Base-by-base conservation (phyloP, 2,329 filamentous ascomycete genomes). In the Pyrenophora graminea region DNA sequence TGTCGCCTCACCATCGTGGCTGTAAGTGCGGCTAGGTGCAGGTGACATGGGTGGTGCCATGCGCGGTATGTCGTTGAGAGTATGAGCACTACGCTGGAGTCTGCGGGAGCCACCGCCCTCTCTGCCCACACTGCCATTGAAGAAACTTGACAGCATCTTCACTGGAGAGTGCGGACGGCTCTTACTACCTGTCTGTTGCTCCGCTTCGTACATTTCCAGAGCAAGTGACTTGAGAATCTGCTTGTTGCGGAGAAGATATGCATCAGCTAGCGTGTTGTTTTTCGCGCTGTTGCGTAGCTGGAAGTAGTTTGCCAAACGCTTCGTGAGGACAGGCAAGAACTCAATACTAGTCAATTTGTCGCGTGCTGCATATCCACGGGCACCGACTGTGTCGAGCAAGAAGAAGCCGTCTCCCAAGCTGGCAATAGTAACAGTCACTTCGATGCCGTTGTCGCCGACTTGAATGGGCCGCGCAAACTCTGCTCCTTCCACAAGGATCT, bases 111-210 rank as follows among this genome's bases (percentile, higher is more conserved):
- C 63, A 30, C 64, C 59, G 21, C 45, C 49, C 12, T 48, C 48
- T 13, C 33, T 46, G 18, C 44, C 44, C 15, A 48, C 30, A 18
- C 38, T 51, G 5, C 36, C 47, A 21, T 30, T 44, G 15, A 49
- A 85, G 46, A 97, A 84, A 66, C 83, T 96, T 0, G 92, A 95
- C 13, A 97, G 79, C 66, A 96, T 81, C 71, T 97, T 97, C 40
- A 95, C 90, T 0, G 93, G 92, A 1, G 92, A 97, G n/a, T 87
- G 84, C 4, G 86, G 85, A 8, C 93, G 81, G 67, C 90, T 89
- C 0, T 85, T 86, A n/a, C 59, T 60, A 21, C 74, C 73, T 34
- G 63, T 61, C 17, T 62, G 63, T 6, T 68, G 69, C 84, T 88
- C 64, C 86, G 53, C 84, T 0, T 82, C 80, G 34, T 86, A 82